Evolutionary conservation across 1,284 basidiomycete species (phyloP).

Genomic region (Wolfiporia cocos): DNA sequence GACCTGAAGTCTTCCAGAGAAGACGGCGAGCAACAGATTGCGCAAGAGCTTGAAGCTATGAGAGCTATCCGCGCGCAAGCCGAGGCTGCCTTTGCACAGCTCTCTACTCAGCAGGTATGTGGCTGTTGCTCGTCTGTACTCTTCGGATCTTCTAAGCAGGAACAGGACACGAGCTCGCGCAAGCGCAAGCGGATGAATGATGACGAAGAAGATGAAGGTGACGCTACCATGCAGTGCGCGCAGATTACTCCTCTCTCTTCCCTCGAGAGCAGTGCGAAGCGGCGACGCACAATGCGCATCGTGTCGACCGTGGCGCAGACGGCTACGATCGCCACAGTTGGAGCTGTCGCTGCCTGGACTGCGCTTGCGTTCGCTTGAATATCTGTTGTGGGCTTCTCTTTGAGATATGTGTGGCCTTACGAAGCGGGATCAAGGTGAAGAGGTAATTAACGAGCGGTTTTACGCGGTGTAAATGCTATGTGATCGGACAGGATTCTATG

Average conservation of each 20-base stretch:
- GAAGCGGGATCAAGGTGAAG: too few relatives aligned
- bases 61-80: conserved; percentile 25
- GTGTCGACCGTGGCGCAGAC: conserved; percentile 43
- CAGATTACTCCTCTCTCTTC: background rate
- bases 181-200: conserved; percentile 29
- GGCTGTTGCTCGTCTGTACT: conserved; percentile 7
- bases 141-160: conserved; percentile 13
- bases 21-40: conserved; percentile 27
- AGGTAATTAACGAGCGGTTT: too few relatives aligned
- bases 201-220: conserved; percentile 5
- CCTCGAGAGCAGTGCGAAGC: conserved; percentile 25
- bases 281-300: conserved; percentile 39
- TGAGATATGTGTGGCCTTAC: too few relatives aligned
- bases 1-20: conserved; percentile 30
- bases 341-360: conserved; percentile 63
- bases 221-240: background rate
- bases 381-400: too few relatives aligned
- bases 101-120: conserved; percentile 8
- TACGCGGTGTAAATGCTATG: too few relatives aligned
- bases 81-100: conserved; percentile 22
- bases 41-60: conserved; percentile 25
- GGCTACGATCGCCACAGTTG: conserved; percentile 50
- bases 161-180: conserved; percentile 20
- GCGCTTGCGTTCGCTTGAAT: conserved; percentile 49
- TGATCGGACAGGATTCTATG: too few relatives aligned